These are phyloP conservation scores for Phyllosticta paracitricarpa DNA, from an alignment of 2,329 filamentous ascomycete genomes.

Conservation along the genomic window DNA sequence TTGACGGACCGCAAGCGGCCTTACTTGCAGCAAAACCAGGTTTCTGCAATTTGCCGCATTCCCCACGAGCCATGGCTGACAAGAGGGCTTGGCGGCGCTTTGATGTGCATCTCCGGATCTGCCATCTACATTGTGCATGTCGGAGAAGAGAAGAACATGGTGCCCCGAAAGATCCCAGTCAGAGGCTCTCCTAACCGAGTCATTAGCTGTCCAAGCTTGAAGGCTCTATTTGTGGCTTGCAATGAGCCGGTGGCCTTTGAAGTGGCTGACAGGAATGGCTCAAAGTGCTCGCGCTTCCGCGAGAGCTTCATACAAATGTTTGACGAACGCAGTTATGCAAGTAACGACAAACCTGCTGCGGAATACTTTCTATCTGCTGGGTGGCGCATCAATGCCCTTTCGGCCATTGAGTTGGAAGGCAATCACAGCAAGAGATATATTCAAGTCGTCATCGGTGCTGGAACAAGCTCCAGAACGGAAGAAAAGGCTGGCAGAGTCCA, in stretches of 20 bases:
- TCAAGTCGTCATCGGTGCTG: slow-evolving; percentile 52
- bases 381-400: slow-evolving; percentile 50
- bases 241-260: slow-evolving; percentile 1
- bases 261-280: not conserved
- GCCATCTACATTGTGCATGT: slow-evolving; percentile 40
- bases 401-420: slow-evolving; percentile 54
- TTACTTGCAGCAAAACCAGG: slow-evolving; percentile 20
- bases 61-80: slow-evolving; percentile 25
- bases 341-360: slow-evolving; percentile 20
- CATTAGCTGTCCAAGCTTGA: slow-evolving; percentile 27
- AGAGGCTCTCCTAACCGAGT: slow-evolving; percentile 34
- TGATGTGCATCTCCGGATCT: slow-evolving; percentile 39
- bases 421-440: slow-evolving; percentile 46
- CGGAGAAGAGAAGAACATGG: slow-evolving; percentile 30
- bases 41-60: slow-evolving; percentile 25
- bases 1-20: slow-evolving; percentile 23
- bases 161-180: slow-evolving; percentile 31
- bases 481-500: slow-evolving; percentile 40
- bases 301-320: slow-evolving; percentile 7
- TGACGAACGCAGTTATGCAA: not conserved
- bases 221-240: slow-evolving; percentile 1
- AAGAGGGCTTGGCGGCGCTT: slow-evolving; percentile 31
- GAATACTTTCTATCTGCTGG: slow-evolving; percentile 47
- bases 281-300: not conserved
- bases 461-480: not conserved